Evolutionary conservation across 1,139 yeast genomes (phyloP).

Genomic region (Nakaseomyces uthaithaninus): DNA sequence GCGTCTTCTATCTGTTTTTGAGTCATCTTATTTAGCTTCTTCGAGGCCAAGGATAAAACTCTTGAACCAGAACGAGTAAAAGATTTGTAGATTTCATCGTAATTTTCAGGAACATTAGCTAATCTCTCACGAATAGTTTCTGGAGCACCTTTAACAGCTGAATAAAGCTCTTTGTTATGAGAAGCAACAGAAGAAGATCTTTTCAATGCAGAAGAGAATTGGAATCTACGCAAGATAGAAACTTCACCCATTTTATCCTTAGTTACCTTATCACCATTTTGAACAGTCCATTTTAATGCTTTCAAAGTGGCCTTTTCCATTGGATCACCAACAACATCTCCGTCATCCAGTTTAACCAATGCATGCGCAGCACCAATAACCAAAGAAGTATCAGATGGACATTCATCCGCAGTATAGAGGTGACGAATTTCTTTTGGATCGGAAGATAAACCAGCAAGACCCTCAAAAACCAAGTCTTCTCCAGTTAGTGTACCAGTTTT

Average conservation of each 20-base stretch:
- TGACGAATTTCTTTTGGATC: slow-evolving; percentile 43
- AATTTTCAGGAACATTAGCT: slow-evolving; percentile 59
- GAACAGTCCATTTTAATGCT: slow-evolving; percentile 82
- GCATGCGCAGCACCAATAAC: slow-evolving; percentile 97
- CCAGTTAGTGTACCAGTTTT: slow-evolving; percentile 98
- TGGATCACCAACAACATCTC: slow-evolving; percentile 97
- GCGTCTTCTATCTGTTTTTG: slow-evolving; percentile 47
- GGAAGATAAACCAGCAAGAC: slow-evolving; percentile 73
- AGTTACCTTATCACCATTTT: slow-evolving; percentile 56
- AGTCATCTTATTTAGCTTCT: slow-evolving; percentile 50
- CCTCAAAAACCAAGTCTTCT: slow-evolving; percentile 93
- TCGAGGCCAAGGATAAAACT: slow-evolving; percentile 89
- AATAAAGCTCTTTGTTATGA: slow-evolving; percentile 51
- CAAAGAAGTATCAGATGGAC: slow-evolving; percentile 59
- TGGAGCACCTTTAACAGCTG: slow-evolving; percentile 98
- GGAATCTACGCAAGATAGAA: slow-evolving; percentile 84
- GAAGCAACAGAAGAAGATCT: slow-evolving; percentile 90
- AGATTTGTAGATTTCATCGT: slow-evolving; percentile 80
- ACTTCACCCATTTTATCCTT: slow-evolving; percentile 46
- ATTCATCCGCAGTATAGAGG: slow-evolving; percentile 48
- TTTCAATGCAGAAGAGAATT: slow-evolving; percentile 90
- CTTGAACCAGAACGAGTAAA: slow-evolving; percentile 95
- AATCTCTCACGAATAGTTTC: slow-evolving; percentile 85
- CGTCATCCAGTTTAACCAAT: slow-evolving; percentile 84
- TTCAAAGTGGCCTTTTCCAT: slow-evolving; percentile 95